Evolutionary conservation across 257 asterid genomes (phyloP).

Genomic region (Euphrasia confusa): DNA sequence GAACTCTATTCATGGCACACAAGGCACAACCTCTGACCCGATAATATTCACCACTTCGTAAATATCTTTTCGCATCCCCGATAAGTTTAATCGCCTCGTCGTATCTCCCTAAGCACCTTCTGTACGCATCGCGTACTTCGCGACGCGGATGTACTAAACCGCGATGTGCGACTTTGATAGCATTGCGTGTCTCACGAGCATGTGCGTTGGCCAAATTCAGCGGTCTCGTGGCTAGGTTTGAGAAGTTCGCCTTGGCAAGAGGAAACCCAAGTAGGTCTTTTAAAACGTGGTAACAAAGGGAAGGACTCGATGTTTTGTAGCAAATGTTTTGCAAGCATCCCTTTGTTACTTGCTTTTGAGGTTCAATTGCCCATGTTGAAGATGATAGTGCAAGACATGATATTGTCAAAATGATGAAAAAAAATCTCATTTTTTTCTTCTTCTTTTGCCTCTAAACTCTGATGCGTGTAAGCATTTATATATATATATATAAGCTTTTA

Average conservation of each 20-base stretch:
- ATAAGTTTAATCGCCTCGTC: neutral
- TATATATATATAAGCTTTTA: neutral
- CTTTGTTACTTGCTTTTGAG: slow-evolving; percentile 9
- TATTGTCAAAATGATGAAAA: neutral
- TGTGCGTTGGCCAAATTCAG: neutral
- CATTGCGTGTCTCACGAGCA: neutral
- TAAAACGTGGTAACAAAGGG: slow-evolving; percentile 12
- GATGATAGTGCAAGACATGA: neutral
- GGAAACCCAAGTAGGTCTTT: slow-evolving; percentile 11
- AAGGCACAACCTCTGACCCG: neutral
- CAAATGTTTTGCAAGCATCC: slow-evolving; percentile 12
- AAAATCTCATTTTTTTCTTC: neutral
- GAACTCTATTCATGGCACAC: neutral
- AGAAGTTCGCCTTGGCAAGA: neutral
- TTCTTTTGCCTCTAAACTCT: too few relatives aligned
- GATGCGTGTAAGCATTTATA: too few relatives aligned
- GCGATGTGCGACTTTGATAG: neutral
- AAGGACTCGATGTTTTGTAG: slow-evolving; percentile 3
- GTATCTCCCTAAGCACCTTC: slow-evolving; percentile 1
- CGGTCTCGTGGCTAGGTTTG: slow-evolving; percentile 16
- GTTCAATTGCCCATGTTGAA: neutral
- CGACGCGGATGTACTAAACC: neutral
- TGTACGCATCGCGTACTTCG: neutral
- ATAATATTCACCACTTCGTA: neutral
- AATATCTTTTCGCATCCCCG: neutral